Evolutionary conservation across 148 eudicot genomes (phyloP).

Genomic region (Tetragonia tetragonoides): DNA sequence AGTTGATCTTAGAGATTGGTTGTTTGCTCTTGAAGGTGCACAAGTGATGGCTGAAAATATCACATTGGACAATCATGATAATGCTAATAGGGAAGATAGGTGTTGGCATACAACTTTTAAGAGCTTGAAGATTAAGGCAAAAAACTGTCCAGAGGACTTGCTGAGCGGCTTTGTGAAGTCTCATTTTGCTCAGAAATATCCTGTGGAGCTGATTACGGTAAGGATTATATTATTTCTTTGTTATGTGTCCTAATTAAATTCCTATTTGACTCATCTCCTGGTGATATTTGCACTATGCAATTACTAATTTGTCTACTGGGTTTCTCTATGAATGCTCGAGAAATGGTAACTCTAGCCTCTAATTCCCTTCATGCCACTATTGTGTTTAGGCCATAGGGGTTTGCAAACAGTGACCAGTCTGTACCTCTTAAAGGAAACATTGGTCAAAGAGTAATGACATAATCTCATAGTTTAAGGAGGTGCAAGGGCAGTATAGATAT

Average conservation of each 20-base stretch:
- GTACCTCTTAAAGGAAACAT: neutral
- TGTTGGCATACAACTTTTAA: constrained; percentile 90
- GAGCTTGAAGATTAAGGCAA: constrained; percentile 61
- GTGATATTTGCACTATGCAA: constrained; percentile 7
- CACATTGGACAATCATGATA: constrained; percentile 32
- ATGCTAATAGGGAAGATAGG: constrained; percentile 63
- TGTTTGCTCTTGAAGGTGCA: constrained; percentile 92
- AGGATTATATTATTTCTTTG: constrained; percentile 26
- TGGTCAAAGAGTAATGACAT: neutral
- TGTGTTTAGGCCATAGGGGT: neutral
- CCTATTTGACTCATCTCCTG: neutral
- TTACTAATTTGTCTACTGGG: neutral
- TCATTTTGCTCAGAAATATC: constrained; percentile 41
- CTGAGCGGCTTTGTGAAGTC: constrained; percentile 34
- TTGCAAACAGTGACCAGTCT: neutral
- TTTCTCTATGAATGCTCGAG: neutral
- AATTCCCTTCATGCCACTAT: neutral
- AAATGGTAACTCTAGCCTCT: neutral
- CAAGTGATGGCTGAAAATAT: constrained; percentile 47
- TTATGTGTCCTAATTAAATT: neutral
- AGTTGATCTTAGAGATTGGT: constrained; percentile 77
- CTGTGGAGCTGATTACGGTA: constrained; percentile 79
- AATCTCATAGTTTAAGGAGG: neutral
- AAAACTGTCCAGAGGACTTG: constrained; percentile 51
- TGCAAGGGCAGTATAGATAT: neutral